phyloP scores from a whole-genome alignment of 352 stramenopile genomes.

The Phytophthora brassicae region DNA sequence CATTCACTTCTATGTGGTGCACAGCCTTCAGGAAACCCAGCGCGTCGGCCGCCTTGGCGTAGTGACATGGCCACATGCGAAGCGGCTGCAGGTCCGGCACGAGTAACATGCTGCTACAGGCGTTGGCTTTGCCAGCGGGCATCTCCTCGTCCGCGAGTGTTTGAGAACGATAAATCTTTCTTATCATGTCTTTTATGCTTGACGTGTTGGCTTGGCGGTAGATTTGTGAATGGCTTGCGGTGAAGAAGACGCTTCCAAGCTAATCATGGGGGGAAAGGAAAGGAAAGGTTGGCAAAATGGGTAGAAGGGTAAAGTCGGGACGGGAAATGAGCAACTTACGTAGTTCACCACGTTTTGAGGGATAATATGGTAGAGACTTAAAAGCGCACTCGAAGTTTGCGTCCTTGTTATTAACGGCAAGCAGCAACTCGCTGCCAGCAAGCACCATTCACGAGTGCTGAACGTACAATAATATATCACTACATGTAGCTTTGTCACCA shows the following conservation, averaged over 20 bases:
- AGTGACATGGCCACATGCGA: slow-evolving; percentile 44
- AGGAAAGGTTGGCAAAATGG: neutral
- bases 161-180: slow-evolving; percentile 20
- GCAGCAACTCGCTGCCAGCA: too few relatives aligned
- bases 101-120: slow-evolving; percentile 22
- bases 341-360: too few relatives aligned
- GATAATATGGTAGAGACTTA: too few relatives aligned
- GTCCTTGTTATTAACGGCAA: too few relatives aligned
- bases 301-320: neutral
- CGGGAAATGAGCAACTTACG: neutral
- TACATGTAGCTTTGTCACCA: too few relatives aligned
- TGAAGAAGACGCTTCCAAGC: neutral
- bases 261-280: slow-evolving; percentile 19
- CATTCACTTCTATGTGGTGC: slow-evolving; percentile 39
- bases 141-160: slow-evolving; percentile 11
- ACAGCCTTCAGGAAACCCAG: slow-evolving; percentile 43
- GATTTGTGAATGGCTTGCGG: slow-evolving; percentile 21
- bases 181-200: slow-evolving; percentile 16
- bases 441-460: too few relatives aligned
- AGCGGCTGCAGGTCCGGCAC: slow-evolving; percentile 40
- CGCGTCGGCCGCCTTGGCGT: slow-evolving; percentile 43
- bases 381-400: too few relatives aligned
- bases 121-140: slow-evolving; percentile 17
- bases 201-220: neutral
- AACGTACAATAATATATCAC: too few relatives aligned